These are phyloP conservation scores for Cladosporium halotolerans DNA, from an alignment of 2,329 filamentous ascomycete species.

Conservation along the genomic window DNA sequence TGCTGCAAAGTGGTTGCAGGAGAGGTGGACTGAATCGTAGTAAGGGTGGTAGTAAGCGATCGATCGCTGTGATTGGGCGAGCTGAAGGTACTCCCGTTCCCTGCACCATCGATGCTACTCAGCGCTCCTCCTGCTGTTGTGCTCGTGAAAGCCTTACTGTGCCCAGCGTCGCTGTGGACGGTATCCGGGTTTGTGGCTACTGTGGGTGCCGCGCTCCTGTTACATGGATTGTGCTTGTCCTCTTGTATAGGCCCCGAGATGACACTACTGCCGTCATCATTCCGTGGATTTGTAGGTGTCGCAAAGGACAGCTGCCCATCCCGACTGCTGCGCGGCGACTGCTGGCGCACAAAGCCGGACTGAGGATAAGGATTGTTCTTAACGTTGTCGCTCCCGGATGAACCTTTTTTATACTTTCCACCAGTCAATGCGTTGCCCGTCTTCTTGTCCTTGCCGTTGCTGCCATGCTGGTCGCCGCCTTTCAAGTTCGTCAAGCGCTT, in stretches of 20 bases:
- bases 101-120: constrained; percentile 41
- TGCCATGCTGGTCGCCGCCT: constrained; percentile 48
- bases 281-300: constrained; percentile 50
- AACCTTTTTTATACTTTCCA: constrained; percentile 23
- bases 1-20: constrained; percentile 45
- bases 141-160: constrained; percentile 75
- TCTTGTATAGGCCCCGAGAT: constrained; percentile 53
- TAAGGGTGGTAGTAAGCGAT: constrained; percentile 75
- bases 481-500: constrained; percentile 90
- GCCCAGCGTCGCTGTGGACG: constrained; percentile 64
- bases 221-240: constrained; percentile 53
- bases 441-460: constrained; percentile 35
- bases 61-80: constrained; percentile 58
- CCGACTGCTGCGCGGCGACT: constrained; percentile 32
- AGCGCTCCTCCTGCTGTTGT: constrained; percentile 61
- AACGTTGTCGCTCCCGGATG: constrained; percentile 4
- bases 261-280: constrained; percentile 40
- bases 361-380: constrained; percentile 73
- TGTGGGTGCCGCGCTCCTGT: constrained; percentile 70
- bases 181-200: constrained; percentile 78
- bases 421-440: constrained; percentile 16
- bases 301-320: constrained; percentile 45
- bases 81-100: constrained; percentile 25
- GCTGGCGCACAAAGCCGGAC: constrained; percentile 57
- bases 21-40: constrained; percentile 72